Evolutionary conservation across 441 rosid species (phyloP), one percentile per base, ranked within the genome.

Genomic region (Theobroma grandiflorum): DNA sequence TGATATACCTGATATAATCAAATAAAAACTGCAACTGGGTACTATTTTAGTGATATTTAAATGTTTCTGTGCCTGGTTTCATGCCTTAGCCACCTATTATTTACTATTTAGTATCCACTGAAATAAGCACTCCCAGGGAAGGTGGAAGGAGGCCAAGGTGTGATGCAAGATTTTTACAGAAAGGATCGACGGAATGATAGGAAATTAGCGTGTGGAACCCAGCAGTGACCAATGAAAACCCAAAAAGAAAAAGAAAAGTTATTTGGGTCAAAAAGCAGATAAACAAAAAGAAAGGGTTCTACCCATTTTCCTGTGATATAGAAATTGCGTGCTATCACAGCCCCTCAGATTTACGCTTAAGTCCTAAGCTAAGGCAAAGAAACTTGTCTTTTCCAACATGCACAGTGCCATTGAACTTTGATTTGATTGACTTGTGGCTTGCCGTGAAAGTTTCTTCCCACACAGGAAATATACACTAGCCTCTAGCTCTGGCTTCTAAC

Each of bases 311-410:
- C 71, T 40, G 12, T 6, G 7, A 10, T 45, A 45, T 45, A 45
- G 7, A 45, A 45, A 45, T 45, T 45, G 2, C 49, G 8, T 45
- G 49, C 49, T 6, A 45, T 45, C 75, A n/a, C 31, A n/a, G 62
- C 75, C 75, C 18, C 18, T 72, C 18, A 2, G 33, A 72, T 72
- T 62, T 35, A 72, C 16, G n/a, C 64, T 72, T 72, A 72, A 1
- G 76, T 18, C 63, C 63, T 37, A 72, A 72, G 63, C 63, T 37
- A 72, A 72, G 63, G 61, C 61, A 8, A 35, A 37, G 76, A 52
- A 53, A 37, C 35, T 72, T n/a, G n/a, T 33, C 0, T 4, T 72
- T 72, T 37, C 49, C 63, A 72, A 52, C 15, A n/a, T 35, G n/a
- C 4, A 37, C 47, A 55, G 76, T 72, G 18, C 37, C 2, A 40